Base-by-base conservation (phyloP, 2,329 filamentous ascomycete genomes). In the Nemania sp. region DNA sequence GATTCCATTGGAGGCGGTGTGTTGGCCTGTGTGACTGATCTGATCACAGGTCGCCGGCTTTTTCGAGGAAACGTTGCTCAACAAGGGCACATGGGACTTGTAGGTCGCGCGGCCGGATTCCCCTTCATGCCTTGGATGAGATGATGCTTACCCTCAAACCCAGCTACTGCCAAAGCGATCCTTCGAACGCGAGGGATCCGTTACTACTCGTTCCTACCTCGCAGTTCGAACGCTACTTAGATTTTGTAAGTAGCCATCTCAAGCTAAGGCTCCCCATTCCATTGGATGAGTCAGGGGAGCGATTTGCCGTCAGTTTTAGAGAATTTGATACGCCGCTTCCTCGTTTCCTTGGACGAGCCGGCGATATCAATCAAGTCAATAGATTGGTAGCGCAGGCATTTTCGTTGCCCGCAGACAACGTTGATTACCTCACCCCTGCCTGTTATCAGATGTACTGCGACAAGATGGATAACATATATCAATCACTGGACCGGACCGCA, bases 11-110 rank as follows among this genome's bases (percentile, higher is more conserved):
- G 5, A 28, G 34, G n/a, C 36, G 33, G 4, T 17, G 37, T 31
- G 40, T 26, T 14, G n/a, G n/a, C 20, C 2, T 40, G 53, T 37
- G 60, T 37, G 64, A 52, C 28, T n/a, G 14, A 43, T 23, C 2
- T 33, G n/a, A 6, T 36, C 31, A 40, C 19, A 79, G 77, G 73
- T 71, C 4, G 63, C 61, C 19, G 72, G 73, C 0, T 79, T 81
- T 68, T 90, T 90, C 62, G 75, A 81, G 28, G 65, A 68, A 3
- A 79, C 73, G 23, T 75, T 90, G 44, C 76, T 88, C 59, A 82
- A 80, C 63, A 71, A 75, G 2, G 79, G 83, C 54, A 66, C 75
- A 9, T 96, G 91, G 91, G 85, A 93, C 58, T 74, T 96, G 89
- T 94, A 77, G 28, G 55, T 57, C 14, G 30, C 15, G 11, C 22